phyloP scores from a whole-genome alignment of 306 rosid genomes.

The Clitoria ternatea region DNA sequence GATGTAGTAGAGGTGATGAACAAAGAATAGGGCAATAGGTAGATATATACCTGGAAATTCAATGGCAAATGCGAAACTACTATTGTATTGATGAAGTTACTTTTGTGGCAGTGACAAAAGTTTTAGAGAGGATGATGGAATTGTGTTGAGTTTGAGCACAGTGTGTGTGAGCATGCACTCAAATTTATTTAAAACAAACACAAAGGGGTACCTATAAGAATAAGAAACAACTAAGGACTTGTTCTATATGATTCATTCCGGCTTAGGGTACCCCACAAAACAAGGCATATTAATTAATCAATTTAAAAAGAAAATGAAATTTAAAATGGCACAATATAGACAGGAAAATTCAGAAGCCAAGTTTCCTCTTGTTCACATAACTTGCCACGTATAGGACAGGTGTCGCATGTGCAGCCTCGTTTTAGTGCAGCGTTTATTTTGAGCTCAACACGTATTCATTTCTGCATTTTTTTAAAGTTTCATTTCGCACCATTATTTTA shows the following conservation, averaged over 20 bases:
- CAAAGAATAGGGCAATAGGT: neutral
- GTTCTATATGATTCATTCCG: neutral
- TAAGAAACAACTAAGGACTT: neutral
- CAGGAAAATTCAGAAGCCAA: conserved; percentile 15
- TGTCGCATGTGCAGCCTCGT: conserved; percentile 23
- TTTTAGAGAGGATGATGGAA: neutral
- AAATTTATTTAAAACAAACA: neutral
- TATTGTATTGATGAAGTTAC: neutral
- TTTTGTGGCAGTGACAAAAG: neutral
- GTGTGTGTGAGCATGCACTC: neutral
- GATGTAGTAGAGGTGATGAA: no score
- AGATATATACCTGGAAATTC: conserved; percentile 39
- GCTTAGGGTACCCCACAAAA: conserved; percentile 31
- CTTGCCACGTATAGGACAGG: conserved; percentile 52
- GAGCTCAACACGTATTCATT: conserved; percentile 39
- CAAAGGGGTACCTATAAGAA: neutral
- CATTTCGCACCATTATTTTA: no score
- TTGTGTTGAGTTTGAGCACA: neutral
- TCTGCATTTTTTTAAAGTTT: neutral
- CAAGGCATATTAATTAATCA: neutral
- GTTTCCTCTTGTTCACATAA: conserved; percentile 2
- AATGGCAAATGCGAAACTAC: neutral
- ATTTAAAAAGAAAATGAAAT: neutral
- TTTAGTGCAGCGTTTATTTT: neutral
- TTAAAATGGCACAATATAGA: conserved; percentile 19